These are phyloP conservation scores for Sugiyamaella valdiviana DNA, from an alignment of 805 yeast genomes.

Conservation along the genomic window DNA sequence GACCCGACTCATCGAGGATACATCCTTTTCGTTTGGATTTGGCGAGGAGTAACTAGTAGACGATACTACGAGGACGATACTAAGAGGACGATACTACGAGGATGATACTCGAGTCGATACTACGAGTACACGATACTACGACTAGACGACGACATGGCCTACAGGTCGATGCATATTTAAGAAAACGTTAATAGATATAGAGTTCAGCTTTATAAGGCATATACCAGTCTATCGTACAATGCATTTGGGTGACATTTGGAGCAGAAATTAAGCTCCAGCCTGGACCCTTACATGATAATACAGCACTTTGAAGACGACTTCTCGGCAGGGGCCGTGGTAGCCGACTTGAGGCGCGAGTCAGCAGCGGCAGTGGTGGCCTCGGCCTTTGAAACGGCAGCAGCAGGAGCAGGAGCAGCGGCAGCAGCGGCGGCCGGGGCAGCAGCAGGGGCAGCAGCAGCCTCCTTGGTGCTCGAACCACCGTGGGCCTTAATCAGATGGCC, in stretches of 20 bases:
- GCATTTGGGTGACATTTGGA: background rate
- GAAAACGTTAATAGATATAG: no score
- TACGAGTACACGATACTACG: no score
- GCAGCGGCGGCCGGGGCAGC: conserved; percentile 93
- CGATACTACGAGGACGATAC: no score
- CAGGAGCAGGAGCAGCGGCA: conserved; percentile 69
- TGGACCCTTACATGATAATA: conserved; percentile 10
- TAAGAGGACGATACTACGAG: no score
- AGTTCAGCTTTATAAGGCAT: no score
- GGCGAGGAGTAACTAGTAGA: conserved; percentile 14
- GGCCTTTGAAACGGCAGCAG: conserved; percentile 61
- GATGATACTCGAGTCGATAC: no score
- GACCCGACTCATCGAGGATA: conserved; percentile 39
- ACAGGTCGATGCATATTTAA: no score
- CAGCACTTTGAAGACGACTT: conserved; percentile 16
- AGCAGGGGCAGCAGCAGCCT: conserved; percentile 30
- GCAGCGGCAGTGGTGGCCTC: conserved; percentile 64
- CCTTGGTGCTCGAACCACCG: conserved; percentile 32
- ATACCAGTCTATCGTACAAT: no score
- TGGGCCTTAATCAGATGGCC: conserved; percentile 17
- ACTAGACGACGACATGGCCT: no score
- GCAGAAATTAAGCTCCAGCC: background rate
- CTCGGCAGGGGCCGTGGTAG: conserved; percentile 22
- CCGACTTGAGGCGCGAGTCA: conserved; percentile 59
- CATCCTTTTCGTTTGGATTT: conserved; percentile 36